Evolutionary conservation across 306 rosid species (phyloP).

Genomic region (Prunus mira): DNA sequence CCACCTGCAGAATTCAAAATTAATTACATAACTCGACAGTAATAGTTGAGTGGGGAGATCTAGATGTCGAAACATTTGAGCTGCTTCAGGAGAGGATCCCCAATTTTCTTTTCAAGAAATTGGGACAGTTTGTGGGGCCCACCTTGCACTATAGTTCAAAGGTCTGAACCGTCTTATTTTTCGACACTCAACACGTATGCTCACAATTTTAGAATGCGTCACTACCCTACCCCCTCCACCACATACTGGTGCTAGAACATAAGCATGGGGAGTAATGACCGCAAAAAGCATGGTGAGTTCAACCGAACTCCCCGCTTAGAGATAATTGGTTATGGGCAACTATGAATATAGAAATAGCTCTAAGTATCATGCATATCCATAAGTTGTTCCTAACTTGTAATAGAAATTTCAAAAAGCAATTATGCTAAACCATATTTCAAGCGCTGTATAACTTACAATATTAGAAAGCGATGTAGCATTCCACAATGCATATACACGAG

Average conservation of each 20-base stretch:
- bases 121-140: too few species aligned
- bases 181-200: too few species aligned
- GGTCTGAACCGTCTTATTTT: too few species aligned
- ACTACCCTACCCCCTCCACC: neutral
- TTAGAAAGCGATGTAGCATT: slow-evolving; percentile 85
- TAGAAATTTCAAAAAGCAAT: slow-evolving; percentile 8
- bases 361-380: neutral
- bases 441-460: slow-evolving; percentile 64
- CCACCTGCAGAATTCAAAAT: slow-evolving; percentile 50
- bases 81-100: neutral
- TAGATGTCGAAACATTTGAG: neutral
- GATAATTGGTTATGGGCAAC: neutral
- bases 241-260: neutral
- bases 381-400: slow-evolving; percentile 16
- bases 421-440: slow-evolving; percentile 5
- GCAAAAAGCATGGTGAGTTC: too few species aligned
- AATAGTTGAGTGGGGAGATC: slow-evolving; percentile 13
- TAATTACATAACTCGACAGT: slow-evolving; percentile 16
- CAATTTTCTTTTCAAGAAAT: too few species aligned
- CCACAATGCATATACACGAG: slow-evolving; percentile 95
- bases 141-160: too few species aligned
- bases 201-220: neutral
- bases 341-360: neutral
- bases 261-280: too few species aligned
- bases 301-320: neutral